Evolutionary conservation across 495 filamentous ascomycete species (phyloP).

Genomic region (Hypoxylon rickii): DNA sequence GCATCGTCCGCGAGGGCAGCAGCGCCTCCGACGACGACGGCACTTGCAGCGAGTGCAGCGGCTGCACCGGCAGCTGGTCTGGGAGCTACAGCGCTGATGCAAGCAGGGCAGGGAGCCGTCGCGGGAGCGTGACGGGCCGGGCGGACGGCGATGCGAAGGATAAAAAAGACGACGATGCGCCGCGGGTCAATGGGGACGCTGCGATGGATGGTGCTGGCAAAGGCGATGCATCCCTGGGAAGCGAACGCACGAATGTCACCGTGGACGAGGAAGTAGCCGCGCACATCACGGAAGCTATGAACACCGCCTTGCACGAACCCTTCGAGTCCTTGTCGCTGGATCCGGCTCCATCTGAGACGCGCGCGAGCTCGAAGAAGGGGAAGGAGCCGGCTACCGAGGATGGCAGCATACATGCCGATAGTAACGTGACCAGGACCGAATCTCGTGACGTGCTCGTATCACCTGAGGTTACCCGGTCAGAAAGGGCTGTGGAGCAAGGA

Average conservation of each 20-base stretch:
- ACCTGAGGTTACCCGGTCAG: too few species aligned
- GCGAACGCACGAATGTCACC: slow-evolving; percentile 12
- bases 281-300: slow-evolving; percentile 36
- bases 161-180: slow-evolving; percentile 2
- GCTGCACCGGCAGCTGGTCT: slow-evolving; percentile 31
- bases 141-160: slow-evolving; percentile 10
- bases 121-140: slow-evolving; percentile 37
- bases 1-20: slow-evolving; percentile 60
- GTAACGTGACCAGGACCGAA: too few species aligned
- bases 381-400: slow-evolving; percentile 32
- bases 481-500: too few species aligned
- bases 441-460: too few species aligned
- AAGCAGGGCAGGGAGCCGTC: slow-evolving; percentile 38
- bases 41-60: slow-evolving; percentile 36
- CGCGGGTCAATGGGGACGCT: slow-evolving; percentile 15
- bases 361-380: slow-evolving; percentile 21
- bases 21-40: slow-evolving; percentile 23
- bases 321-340: slow-evolving; percentile 7
- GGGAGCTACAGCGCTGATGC: slow-evolving; percentile 40
- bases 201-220: slow-evolving; percentile 7
- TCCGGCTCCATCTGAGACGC: not conserved
- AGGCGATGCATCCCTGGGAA: not conserved
- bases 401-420: not conserved
- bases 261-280: slow-evolving; percentile 27
- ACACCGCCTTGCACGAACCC: slow-evolving; percentile 29